Percentiles rank a stretch among this genome's conserved stretches.
phyloP scores from a whole-genome alignment of 768 basidiomycete genomes.

The Clitopilus hobsonii region DNA sequence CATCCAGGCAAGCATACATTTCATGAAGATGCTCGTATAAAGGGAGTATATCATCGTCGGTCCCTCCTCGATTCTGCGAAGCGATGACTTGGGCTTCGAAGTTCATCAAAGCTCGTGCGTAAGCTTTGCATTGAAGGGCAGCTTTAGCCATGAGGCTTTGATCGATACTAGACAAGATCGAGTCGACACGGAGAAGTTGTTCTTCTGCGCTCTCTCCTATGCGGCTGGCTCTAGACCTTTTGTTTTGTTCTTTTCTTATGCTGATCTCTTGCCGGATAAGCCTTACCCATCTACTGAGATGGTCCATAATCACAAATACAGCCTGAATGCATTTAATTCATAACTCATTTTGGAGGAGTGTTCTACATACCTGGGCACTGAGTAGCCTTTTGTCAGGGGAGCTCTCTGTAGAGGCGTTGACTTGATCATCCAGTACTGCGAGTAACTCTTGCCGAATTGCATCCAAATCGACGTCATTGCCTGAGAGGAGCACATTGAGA shows the following conservation, averaged over 20 bases:
- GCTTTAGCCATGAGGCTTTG: conserved; percentile 89
- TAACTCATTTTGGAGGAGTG: no score
- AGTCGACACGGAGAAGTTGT: conserved; percentile 71
- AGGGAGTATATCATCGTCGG: conserved; percentile 48
- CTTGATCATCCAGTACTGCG: conserved; percentile 83
- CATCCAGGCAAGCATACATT: conserved; percentile 93
- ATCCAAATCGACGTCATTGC: conserved; percentile 52
- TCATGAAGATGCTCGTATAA: conserved; percentile 92
- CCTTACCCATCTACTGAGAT: conserved; percentile 87
- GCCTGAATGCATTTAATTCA: conserved; percentile 67
- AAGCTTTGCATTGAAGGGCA: conserved; percentile 91
- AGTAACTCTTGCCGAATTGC: conserved; percentile 74
- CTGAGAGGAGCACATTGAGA: conserved; percentile 78
- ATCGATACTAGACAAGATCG: conserved; percentile 77
- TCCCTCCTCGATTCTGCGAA: conserved; percentile 36
- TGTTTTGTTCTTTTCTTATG: conserved; percentile 43
- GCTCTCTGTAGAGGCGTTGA: conserved; percentile 52
- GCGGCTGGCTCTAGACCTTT: conserved; percentile 39
- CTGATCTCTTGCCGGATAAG: conserved; percentile 63
- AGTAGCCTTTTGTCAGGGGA: conserved; percentile 78
- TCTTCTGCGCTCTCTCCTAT: conserved; percentile 40
- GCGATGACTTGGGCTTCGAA: conserved; percentile 81
- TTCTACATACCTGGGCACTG: conserved; percentile 92
- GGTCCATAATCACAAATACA: conserved; percentile 92
- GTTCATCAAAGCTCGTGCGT: conserved; percentile 90